These are phyloP conservation scores for Russula griseocarnosa DNA, from an alignment of 768 basidiomycete species.

Conservation along the genomic window DNA sequence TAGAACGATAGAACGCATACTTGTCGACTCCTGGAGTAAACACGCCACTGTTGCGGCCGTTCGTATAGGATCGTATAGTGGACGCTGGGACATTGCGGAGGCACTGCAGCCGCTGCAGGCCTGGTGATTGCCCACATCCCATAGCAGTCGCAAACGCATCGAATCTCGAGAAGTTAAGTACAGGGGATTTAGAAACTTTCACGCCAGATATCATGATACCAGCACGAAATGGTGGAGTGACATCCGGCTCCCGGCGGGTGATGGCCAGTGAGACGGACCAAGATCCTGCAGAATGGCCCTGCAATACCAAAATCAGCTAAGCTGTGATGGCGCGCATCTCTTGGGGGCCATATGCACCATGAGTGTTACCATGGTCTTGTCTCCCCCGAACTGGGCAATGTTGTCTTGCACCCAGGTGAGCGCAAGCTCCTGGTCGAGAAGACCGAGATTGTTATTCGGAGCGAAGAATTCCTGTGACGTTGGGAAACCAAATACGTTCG, in stretches of 20 bases:
- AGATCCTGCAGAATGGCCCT: slow-evolving; percentile 19
- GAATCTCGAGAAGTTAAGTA: slow-evolving; percentile 9
- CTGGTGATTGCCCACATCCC: slow-evolving; percentile 29
- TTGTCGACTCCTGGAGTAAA: slow-evolving; percentile 15
- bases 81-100: slow-evolving; percentile 29
- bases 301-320: not conserved
- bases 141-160: slow-evolving; percentile 11
- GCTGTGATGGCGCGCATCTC: not conserved
- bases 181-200: not conserved
- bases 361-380: slow-evolving; percentile 42
- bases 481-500: slow-evolving; percentile 23
- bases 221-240: slow-evolving; percentile 11
- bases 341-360: slow-evolving; percentile 28
- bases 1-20: slow-evolving; percentile 1
- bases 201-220: slow-evolving; percentile 16
- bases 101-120: slow-evolving; percentile 30
- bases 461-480: slow-evolving; percentile 6
- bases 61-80: slow-evolving; percentile 26
- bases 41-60: not conserved
- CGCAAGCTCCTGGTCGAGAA: slow-evolving; percentile 33
- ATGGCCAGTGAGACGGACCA: slow-evolving; percentile 10
- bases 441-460: slow-evolving; percentile 9
- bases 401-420: slow-evolving; percentile 57
- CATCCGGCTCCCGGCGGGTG: not conserved
- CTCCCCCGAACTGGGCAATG: slow-evolving; percentile 58